phyloP scores from a whole-genome alignment of 345 rosid species.

The Stellera chamaejasme region DNA sequence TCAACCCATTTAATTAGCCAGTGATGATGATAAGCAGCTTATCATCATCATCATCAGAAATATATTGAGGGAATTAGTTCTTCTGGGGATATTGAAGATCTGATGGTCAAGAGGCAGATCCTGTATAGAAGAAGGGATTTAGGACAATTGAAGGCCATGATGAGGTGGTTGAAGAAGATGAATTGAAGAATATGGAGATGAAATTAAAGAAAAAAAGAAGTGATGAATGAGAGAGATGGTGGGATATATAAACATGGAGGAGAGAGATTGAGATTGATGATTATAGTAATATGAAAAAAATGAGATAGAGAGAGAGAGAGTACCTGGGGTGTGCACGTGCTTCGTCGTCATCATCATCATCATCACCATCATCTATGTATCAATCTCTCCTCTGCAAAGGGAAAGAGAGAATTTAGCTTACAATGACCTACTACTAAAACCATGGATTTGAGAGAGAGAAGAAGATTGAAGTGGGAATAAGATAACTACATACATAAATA shows the following conservation, averaged over 20 bases:
- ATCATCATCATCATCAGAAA: neutral
- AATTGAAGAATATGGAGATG: too few species aligned
- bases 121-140: constrained; percentile 12
- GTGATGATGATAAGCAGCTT: too few species aligned
- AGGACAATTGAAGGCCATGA: constrained; percentile 2
- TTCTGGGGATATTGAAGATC: neutral
- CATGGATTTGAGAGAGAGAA: constrained; percentile 9
- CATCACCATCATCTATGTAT: constrained; percentile 15
- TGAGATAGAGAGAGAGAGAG: constrained; percentile 18
- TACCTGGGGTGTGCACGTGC: constrained; percentile 82
- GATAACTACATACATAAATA: too few species aligned
- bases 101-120: constrained; percentile 14
- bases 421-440: constrained; percentile 13
- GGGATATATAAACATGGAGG: constrained; percentile 18
- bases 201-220: neutral
- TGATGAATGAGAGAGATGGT: constrained; percentile 4
- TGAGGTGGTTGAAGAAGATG: neutral
- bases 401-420: constrained; percentile 15
- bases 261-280: constrained; percentile 27
- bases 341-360: constrained; percentile 60
- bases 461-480: neutral
- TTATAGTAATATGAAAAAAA: constrained; percentile 39
- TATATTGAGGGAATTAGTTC: neutral
- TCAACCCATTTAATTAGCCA: constrained; percentile 15
- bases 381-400: constrained; percentile 26